Evolutionary conservation across 108 stramenopile species (phyloP).

Genomic region (Chaetoceros muelleri): DNA sequence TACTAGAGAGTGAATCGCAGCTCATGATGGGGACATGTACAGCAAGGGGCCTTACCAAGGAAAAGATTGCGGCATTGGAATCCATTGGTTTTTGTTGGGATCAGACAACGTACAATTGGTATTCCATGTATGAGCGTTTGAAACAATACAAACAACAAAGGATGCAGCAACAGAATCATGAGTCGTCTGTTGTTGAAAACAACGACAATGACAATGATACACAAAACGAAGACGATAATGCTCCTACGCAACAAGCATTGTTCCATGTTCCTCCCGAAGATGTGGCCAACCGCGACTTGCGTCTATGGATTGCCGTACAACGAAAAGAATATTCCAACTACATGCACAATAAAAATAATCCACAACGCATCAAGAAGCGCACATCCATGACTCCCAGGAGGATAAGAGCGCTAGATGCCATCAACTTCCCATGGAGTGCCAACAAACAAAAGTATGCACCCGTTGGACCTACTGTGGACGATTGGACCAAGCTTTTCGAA

Average conservation of each 20-base stretch:
- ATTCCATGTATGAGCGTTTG: constrained; percentile 19
- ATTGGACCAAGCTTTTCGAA: constrained; percentile 36
- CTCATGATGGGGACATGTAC: neutral
- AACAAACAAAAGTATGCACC: neutral
- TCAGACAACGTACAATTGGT: constrained; percentile 20
- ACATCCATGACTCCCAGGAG: constrained; percentile 21
- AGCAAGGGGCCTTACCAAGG: constrained; percentile 9
- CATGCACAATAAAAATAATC: constrained; percentile 2
- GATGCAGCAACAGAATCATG: neutral
- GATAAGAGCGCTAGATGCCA: constrained; percentile 18
- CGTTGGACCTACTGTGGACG: constrained; percentile 24
- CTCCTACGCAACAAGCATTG: neutral
- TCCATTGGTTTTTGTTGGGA: constrained; percentile 39
- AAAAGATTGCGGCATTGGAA: constrained; percentile 28
- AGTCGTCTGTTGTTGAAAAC: neutral
- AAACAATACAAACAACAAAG: constrained; percentile 9
- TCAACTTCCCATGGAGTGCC: constrained; percentile 32
- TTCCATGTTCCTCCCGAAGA: constrained; percentile 8
- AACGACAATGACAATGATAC: neutral
- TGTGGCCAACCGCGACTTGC: constrained; percentile 20
- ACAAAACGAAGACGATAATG: constrained; percentile 7
- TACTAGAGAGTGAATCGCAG: neutral
- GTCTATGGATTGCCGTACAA: constrained; percentile 38
- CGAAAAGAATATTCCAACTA: constrained; percentile 21
- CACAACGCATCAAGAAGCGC: constrained; percentile 1